Percentiles rank a stretch among this genome's conserved stretches.
phyloP scores from a whole-genome alignment of 1,284 basidiomycete species.

The Marasmius sp. region DNA sequence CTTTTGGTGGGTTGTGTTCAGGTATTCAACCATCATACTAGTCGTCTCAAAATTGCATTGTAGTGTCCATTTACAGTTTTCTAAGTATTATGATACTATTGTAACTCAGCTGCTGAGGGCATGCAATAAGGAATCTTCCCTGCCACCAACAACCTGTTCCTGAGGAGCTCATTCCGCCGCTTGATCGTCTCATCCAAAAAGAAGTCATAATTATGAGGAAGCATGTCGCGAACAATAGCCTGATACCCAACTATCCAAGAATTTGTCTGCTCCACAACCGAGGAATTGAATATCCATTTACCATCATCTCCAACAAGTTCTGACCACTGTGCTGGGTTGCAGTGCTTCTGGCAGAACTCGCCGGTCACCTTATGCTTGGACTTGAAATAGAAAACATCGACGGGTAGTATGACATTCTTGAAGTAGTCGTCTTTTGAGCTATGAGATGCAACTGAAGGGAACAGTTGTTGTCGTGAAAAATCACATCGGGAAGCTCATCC shows the following conservation, averaged over 20 bases:
- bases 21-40: no score
- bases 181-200: conserved; percentile 38
- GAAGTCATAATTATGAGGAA: conserved; percentile 27
- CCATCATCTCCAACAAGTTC: conserved; percentile 29
- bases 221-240: conserved; percentile 31
- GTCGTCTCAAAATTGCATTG: no score
- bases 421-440: conserved; percentile 26
- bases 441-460: conserved; percentile 17
- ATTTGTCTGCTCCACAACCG: conserved; percentile 31
- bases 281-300: conserved; percentile 30
- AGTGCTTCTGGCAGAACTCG: conserved; percentile 32
- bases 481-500: conserved; percentile 20
- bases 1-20: no score
- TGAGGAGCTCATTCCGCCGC: conserved; percentile 17
- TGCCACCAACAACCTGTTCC: no score
- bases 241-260: conserved; percentile 31
- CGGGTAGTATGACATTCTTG: conserved; percentile 23
- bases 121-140: no score
- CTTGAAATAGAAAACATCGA: conserved; percentile 44
- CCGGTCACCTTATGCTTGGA: conserved; percentile 35
- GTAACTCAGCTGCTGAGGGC: no score
- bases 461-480: conserved; percentile 41
- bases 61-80: no score
- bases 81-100: no score
- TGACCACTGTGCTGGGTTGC: conserved; percentile 32